These are phyloP conservation scores for Acidomyces sp. DNA, from an alignment of 495 filamentous ascomycete genomes.

Conservation along the genomic window DNA sequence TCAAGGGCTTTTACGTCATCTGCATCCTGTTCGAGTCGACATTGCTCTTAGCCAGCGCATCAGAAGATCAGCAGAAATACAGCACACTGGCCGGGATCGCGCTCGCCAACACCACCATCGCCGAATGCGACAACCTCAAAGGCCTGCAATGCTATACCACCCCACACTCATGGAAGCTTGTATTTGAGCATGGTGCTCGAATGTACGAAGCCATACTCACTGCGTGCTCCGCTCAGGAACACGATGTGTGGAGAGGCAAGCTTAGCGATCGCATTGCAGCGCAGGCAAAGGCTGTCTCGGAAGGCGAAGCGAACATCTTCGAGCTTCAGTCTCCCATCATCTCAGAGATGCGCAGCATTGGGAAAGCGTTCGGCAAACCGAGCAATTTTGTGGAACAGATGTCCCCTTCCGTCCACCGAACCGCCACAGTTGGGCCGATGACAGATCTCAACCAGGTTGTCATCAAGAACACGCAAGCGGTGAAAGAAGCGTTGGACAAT, in stretches of 20 bases:
- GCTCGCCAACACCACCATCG: slow-evolving; percentile 56
- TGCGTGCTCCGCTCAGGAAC: slow-evolving; percentile 73
- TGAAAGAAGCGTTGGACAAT: slow-evolving; percentile 40
- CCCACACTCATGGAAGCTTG: slow-evolving; percentile 83
- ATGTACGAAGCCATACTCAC: slow-evolving; percentile 78
- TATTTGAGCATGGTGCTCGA: slow-evolving; percentile 64
- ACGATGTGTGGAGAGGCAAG: slow-evolving; percentile 57
- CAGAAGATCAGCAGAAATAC: slow-evolving; percentile 48
- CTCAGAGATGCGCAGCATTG: slow-evolving; percentile 59
- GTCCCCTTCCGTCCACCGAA: slow-evolving; percentile 54
- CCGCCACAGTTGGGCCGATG: slow-evolving; percentile 51
- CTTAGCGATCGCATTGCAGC: slow-evolving; percentile 32
- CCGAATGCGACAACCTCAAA: slow-evolving; percentile 66
- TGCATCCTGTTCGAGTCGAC: slow-evolving; percentile 76
- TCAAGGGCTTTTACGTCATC: slow-evolving; percentile 70
- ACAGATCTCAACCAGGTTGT: slow-evolving; percentile 59
- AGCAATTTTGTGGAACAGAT: slow-evolving; percentile 60
- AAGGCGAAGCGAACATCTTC: slow-evolving; percentile 35
- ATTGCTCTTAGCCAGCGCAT: slow-evolving; percentile 59
- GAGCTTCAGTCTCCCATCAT: slow-evolving; percentile 45
- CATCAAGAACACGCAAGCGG: slow-evolving; percentile 74
- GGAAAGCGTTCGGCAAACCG: slow-evolving; percentile 56
- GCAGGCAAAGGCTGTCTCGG: slow-evolving; percentile 33
- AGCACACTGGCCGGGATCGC: slow-evolving; percentile 63
- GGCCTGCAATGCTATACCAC: slow-evolving; percentile 78